Evolutionary conservation across 1,139 yeast genomes (phyloP).

Genomic region (Suhomyces guaymorum): DNA sequence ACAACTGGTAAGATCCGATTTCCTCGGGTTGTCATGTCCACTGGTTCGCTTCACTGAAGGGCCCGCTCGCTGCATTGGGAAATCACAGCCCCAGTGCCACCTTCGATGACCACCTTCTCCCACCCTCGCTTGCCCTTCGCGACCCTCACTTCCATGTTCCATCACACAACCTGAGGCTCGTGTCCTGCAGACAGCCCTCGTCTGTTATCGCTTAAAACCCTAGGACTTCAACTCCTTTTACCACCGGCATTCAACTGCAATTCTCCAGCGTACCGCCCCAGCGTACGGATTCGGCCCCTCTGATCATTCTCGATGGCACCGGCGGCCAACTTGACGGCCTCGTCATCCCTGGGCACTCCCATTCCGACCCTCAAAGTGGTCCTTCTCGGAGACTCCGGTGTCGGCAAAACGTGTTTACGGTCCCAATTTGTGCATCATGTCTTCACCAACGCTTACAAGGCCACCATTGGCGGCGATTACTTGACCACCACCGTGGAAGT

Average conservation of each 20-base stretch:
- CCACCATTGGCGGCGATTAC: constrained; percentile 65
- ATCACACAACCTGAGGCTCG: neutral
- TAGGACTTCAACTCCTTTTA: neutral
- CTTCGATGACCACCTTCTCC: neutral
- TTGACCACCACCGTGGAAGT: constrained; percentile 44
- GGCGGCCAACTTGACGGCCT: neutral
- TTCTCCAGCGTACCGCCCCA: neutral
- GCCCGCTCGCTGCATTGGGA: no score
- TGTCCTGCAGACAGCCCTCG: constrained; percentile 4
- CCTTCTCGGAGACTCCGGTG: constrained; percentile 60
- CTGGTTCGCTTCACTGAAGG: no score
- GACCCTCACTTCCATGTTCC: neutral
- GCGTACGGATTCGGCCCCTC: neutral
- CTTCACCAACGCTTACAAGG: constrained; percentile 59
- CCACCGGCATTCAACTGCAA: no score
- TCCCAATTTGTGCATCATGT: constrained; percentile 60
- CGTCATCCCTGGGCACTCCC: constrained; percentile 1
- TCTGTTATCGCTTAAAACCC: constrained; percentile 5
- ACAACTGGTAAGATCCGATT: no score
- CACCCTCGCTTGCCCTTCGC: neutral
- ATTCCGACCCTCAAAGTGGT: constrained; percentile 50
- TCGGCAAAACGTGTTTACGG: constrained; percentile 62
- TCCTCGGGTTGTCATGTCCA: no score
- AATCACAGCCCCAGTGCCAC: no score
- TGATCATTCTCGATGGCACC: constrained; percentile 1